Percentiles rank a stretch among this genome's conserved stretches.
phyloP scores from a whole-genome alignment of 75 land plant genomes.

The Larix kaempferi region DNA sequence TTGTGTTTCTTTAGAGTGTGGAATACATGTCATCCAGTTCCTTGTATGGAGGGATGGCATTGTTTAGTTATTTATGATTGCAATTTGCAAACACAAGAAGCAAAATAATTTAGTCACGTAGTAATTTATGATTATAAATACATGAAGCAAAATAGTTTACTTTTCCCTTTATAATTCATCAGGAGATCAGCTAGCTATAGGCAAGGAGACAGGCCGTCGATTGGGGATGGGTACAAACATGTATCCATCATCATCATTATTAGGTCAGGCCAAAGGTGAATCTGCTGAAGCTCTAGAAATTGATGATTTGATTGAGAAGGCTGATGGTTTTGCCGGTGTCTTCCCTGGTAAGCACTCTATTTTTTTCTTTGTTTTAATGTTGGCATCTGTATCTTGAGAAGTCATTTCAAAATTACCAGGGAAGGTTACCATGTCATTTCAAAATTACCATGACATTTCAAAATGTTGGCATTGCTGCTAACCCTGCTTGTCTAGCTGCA shows the following conservation, averaged over 20 bases:
- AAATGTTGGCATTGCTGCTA: background rate
- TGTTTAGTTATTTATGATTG: background rate
- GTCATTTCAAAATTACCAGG: no score
- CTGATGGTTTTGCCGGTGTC: slow-evolving; percentile 71
- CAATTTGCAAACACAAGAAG: background rate
- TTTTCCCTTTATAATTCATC: background rate
- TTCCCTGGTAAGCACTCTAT: slow-evolving; percentile 44
- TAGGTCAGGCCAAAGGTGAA: slow-evolving; percentile 46
- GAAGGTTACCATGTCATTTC: background rate
- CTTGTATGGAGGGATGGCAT: background rate
- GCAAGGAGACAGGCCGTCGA: slow-evolving; percentile 55
- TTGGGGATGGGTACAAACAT: slow-evolving; percentile 67
- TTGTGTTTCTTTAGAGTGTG: slow-evolving; percentile 17
- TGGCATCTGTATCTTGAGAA: background rate
- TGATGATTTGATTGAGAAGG: slow-evolving; percentile 53
- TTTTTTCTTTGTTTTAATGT: background rate
- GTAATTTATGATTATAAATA: background rate
- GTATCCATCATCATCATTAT: slow-evolving; percentile 61
- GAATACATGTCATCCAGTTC: slow-evolving; percentile 56
- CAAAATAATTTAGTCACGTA: background rate
- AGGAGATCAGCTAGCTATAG: slow-evolving; percentile 66
- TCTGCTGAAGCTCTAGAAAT: slow-evolving; percentile 29
- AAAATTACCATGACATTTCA: background rate
- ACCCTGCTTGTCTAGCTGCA: background rate
- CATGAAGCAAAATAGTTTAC: background rate